Base-by-base conservation (phyloP, 2,329 filamentous ascomycete genomes). In the Parastagonospora nodorum region DNA sequence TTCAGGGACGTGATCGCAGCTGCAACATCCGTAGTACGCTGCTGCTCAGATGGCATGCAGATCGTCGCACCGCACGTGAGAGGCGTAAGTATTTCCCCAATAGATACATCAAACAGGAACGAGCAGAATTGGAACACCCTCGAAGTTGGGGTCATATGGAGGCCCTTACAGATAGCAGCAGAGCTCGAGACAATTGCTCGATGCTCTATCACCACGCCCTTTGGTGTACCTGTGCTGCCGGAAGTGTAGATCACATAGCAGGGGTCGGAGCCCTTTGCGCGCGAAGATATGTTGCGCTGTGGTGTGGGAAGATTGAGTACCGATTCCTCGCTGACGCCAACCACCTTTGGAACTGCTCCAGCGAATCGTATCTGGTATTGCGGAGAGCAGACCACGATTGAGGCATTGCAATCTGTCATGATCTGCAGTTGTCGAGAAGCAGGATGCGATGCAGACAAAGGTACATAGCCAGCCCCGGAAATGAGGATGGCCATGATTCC, bases 11-110 rank as follows among this genome's bases (percentile, higher is more conserved):
- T 71, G 28, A 72, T 66, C 2, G 69, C 63, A 11, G 71, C 72
- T 5, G 74, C 67, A 9, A 80, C 69, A 52, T 80, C 74, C 32
- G 76, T 74, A 24, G 77, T 66, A 5, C 78, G 74, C 36, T 80
- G 75, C 29, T 71, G 57, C 16, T 74, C 69, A 1, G 66, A 68
- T 1, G 72, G 69, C 14, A 74, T 58, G 40, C 72, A 74, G 6
- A 73, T 57, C 4, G 63, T 65, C 8, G 66, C 70, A 11, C 72
- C 71, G 11, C 58, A 55, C 1, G 61, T 65, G 15, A 74, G 58
- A 7, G 69, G 53, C 2, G 67, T 62, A 11, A 75, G 46, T n/a
- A 66, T 69, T 42, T 74, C 71, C 46, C 66, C 63, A 1, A 74
- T 57, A 5, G 66, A 69, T 4, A 63, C 67, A 42, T 74, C 71